A percentile compares a stretch with the other conserved stretches of the same genome.
Evolutionary conservation across 371 early-diverging fungal genomes (phyloP).

Genomic region (Syncephalastrum contaminatum): DNA sequence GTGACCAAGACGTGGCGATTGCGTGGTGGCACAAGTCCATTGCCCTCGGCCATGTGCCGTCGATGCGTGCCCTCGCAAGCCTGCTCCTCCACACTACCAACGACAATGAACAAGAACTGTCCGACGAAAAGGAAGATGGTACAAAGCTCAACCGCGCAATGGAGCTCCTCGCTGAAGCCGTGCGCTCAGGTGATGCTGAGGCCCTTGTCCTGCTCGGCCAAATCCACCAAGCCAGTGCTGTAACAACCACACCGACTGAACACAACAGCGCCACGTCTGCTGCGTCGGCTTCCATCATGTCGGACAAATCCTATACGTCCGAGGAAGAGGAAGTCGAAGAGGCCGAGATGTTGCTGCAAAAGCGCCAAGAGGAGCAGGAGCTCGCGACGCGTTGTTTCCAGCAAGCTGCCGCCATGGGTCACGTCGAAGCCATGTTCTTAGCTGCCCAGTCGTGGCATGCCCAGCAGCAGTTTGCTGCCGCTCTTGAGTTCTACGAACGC

Average conservation of each 20-base stretch:
- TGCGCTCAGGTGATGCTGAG: conserved; percentile 34
- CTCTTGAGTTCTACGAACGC: conserved; percentile 36
- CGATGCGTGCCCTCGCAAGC: conserved; percentile 26
- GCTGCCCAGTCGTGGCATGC: conserved; percentile 49
- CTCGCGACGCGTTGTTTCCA: conserved; percentile 43
- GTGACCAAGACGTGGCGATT: conserved; percentile 34
- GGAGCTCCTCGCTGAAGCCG: conserved; percentile 22
- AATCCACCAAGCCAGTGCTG: conserved; percentile 19
- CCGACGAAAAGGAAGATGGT: conserved; percentile 3
- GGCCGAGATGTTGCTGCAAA: conserved; percentile 10
- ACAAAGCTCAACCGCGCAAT: conserved; percentile 13
- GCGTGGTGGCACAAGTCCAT: conserved; percentile 43
- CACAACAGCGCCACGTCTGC: conserved; percentile 7
- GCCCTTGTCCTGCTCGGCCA: conserved; percentile 36
- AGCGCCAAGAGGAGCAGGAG: conserved; percentile 36
- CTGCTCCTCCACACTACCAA: conserved; percentile 13
- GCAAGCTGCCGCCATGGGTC: conserved; percentile 37
- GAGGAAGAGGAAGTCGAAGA: conserved; percentile 14
- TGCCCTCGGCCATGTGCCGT: conserved; percentile 32
- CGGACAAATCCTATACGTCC: neutral
- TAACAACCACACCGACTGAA: conserved; percentile 5
- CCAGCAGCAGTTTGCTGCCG: conserved; percentile 49
- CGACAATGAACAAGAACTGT: conserved; percentile 1
- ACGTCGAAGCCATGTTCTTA: conserved; percentile 39
- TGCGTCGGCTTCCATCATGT: neutral